These are phyloP conservation scores for Hypericum perforatum DNA, from an alignment of 345 rosid species.

Conservation along the genomic window DNA sequence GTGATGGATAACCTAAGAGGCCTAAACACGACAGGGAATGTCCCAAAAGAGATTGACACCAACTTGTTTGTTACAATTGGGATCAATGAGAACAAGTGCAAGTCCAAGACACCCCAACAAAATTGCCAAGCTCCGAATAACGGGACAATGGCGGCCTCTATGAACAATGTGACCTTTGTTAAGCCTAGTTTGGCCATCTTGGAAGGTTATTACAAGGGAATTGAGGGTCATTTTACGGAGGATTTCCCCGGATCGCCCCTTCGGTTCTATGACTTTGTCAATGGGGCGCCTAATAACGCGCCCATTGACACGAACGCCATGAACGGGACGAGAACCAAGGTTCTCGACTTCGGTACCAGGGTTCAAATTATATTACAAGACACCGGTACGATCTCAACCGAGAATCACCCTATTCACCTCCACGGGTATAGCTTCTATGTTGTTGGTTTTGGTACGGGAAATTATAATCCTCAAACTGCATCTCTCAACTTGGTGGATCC, in stretches of 20 bases:
- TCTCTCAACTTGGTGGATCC: constrained; percentile 62
- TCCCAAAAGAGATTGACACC: constrained; percentile 47
- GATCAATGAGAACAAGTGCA: constrained; percentile 56
- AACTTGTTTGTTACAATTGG: constrained; percentile 59
- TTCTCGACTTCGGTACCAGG: constrained; percentile 54
- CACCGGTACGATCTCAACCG: constrained; percentile 60
- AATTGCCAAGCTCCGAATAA: constrained; percentile 44
- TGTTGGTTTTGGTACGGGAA: constrained; percentile 58
- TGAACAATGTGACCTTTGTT: constrained; percentile 70
- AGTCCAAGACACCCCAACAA: constrained; percentile 36
- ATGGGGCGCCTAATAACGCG: constrained; percentile 66
- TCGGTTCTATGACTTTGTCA: constrained; percentile 59
- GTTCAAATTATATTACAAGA: constrained; percentile 71
- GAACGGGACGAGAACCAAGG: constrained; percentile 58
- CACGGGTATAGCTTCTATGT: constrained; percentile 85
- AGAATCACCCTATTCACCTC: constrained; percentile 86
- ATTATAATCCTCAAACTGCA: constrained; percentile 45
- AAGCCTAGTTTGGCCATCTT: constrained; percentile 52
- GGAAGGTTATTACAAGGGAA: constrained; percentile 61
- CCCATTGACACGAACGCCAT: constrained; percentile 53
- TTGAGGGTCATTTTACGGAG: constrained; percentile 49
- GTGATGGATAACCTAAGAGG: constrained; percentile 76
- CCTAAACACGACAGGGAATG: constrained; percentile 27
- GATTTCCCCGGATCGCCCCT: constrained; percentile 66
- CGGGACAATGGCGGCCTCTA: constrained; percentile 68